These are phyloP conservation scores for Stephania japonica DNA, from an alignment of 164 flowering plant species.

Conservation along the genomic window DNA sequence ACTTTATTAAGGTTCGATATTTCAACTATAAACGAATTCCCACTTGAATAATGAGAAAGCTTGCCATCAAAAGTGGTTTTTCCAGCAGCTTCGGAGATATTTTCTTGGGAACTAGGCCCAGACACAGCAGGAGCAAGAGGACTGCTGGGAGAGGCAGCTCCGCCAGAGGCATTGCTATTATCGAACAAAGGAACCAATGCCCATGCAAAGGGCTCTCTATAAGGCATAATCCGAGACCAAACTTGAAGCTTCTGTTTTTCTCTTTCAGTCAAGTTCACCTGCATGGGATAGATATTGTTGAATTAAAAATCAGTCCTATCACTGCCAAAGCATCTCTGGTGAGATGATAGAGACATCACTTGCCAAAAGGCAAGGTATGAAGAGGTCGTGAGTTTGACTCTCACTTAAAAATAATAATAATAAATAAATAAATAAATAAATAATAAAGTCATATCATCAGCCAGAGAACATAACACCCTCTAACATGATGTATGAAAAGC, in stretches of 20 bases:
- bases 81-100: conserved; percentile 52
- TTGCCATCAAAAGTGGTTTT: conserved; percentile 71
- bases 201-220: conserved; percentile 94
- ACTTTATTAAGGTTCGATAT: conserved; percentile 89
- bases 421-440: too few relatives aligned
- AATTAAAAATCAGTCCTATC: conserved; percentile 5
- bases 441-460: too few relatives aligned
- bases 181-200: conserved; percentile 93
- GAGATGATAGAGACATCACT: too few relatives aligned
- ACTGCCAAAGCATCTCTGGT: too few relatives aligned
- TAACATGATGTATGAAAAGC: too few relatives aligned
- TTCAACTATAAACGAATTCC: conserved; percentile 75
- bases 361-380: too few relatives aligned
- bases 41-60: conserved; percentile 52
- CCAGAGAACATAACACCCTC: too few relatives aligned
- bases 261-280: conserved; percentile 89
- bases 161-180: conserved; percentile 58
- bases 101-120: conserved; percentile 76
- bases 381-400: too few relatives aligned
- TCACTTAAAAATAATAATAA: too few relatives aligned
- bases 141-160: conserved; percentile 86
- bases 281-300: conserved; percentile 12
- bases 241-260: conserved; percentile 96
- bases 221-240: conserved; percentile 97
- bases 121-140: conserved; percentile 75